Percentiles rank a stretch among this genome's conserved stretches.
These are phyloP conservation scores for Ambrosia hybrid DNA, from an alignment of 140 eudicot species.

Conservation along the genomic window DNA sequence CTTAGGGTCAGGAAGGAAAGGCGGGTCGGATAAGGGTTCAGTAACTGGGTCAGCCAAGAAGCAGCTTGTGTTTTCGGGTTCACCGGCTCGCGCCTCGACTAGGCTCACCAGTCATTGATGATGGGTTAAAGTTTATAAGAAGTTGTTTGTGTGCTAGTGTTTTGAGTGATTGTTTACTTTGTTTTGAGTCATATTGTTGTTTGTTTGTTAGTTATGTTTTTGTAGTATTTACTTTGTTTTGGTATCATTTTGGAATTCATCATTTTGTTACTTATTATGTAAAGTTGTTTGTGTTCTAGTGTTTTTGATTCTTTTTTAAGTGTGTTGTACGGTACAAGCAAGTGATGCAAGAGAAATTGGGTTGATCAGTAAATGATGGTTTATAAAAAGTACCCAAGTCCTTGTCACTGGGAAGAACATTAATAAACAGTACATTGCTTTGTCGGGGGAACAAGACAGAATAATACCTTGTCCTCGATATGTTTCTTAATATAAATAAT, in stretches of 20 bases:
- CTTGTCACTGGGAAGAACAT: conserved; percentile 4
- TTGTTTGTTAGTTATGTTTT: conserved; percentile 21
- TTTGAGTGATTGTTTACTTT: conserved; percentile 22
- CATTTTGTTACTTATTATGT: conserved; percentile 21
- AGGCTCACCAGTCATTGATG: conserved; percentile 41
- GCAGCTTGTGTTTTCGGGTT: conserved; percentile 48
- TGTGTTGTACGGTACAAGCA: conserved; percentile 6
- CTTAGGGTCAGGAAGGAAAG: conserved; percentile 44
- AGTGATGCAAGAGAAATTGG: conserved; percentile 26
- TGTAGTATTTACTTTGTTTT: conserved; percentile 16
- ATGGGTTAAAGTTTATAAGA: conserved; percentile 14
- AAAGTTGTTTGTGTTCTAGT: too few species aligned
- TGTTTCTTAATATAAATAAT: background rate
- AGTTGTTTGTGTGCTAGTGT: conserved; percentile 15
- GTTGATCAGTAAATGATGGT: conserved; percentile 28
- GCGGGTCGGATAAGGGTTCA: conserved; percentile 29
- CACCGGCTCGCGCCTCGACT: conserved; percentile 45
- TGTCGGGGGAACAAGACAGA: conserved; percentile 33
- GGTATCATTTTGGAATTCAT: conserved; percentile 3
- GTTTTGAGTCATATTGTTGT: conserved; percentile 1
- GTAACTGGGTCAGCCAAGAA: conserved; percentile 50
- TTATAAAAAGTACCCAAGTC: background rate
- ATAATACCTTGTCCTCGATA: background rate
- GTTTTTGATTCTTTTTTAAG: conserved; percentile 4
- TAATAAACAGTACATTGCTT: conserved; percentile 39